phyloP scores from a whole-genome alignment of 2,329 filamentous ascomycete species.

The Periconia digitata region DNA sequence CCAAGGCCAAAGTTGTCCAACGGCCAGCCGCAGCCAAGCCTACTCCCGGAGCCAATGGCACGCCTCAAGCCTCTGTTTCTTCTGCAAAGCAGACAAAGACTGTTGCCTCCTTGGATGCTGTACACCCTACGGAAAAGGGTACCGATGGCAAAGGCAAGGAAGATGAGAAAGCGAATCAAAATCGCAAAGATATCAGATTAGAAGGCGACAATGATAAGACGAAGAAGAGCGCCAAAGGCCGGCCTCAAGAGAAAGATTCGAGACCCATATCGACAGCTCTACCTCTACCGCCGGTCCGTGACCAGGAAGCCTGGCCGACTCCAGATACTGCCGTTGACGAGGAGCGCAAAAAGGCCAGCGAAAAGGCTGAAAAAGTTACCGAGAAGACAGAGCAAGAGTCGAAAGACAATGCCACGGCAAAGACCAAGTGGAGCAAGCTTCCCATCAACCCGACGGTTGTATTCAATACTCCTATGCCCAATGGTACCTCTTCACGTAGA shows the following conservation, averaged over 20 bases:
- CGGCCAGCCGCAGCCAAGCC: slow-evolving; percentile 43
- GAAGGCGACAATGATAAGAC: slow-evolving; percentile 27
- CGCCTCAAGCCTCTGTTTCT: slow-evolving; percentile 9
- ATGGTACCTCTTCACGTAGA: slow-evolving; percentile 38
- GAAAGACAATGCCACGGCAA: slow-evolving; percentile 50
- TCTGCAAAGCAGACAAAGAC: slow-evolving; percentile 28
- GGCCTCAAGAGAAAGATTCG: slow-evolving; percentile 30
- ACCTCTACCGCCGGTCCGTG: slow-evolving; percentile 67
- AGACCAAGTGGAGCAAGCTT: slow-evolving; percentile 71
- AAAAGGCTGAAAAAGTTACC: slow-evolving; percentile 55
- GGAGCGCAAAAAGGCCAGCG: slow-evolving; percentile 70
- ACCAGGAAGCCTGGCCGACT: slow-evolving; percentile 85
- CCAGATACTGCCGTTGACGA: slow-evolving; percentile 78
- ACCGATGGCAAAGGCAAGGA: slow-evolving; percentile 21
- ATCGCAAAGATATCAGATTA: slow-evolving; percentile 27
- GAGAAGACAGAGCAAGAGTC: slow-evolving; percentile 67
- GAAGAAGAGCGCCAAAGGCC: slow-evolving; percentile 31
- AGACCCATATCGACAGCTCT: slow-evolving; percentile 28
- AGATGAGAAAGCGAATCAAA: slow-evolving; percentile 28
- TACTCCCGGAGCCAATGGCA: slow-evolving; percentile 3
- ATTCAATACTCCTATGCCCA: slow-evolving; percentile 81
- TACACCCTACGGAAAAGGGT: slow-evolving; percentile 22
- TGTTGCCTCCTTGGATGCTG: slow-evolving; percentile 2
- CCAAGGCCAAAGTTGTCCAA: slow-evolving; percentile 55
- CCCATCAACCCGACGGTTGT: slow-evolving; percentile 81